A percentile compares a stretch with the other conserved stretches of the same genome.
phyloP scores from a whole-genome alignment of 2,329 filamentous ascomycete genomes.

The Alternaria sp. region DNA sequence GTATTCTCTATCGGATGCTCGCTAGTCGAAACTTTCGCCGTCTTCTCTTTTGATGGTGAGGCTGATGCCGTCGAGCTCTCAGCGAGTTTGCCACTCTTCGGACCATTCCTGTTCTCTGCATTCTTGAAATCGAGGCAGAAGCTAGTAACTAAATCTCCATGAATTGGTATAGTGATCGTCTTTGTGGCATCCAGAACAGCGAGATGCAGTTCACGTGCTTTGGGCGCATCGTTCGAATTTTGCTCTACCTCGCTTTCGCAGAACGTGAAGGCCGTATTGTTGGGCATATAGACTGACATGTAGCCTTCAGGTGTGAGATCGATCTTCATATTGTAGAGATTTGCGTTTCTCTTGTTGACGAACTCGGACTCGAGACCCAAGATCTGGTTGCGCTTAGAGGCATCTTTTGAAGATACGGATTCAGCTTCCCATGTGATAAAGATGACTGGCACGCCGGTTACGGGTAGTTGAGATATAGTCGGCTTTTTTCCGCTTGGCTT shows the following conservation, averaged over 20 bases:
- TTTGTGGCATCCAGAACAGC: neutral
- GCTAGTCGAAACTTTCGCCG: rapidly evolving
- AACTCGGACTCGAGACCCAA: rapidly evolving
- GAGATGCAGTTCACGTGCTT: neutral
- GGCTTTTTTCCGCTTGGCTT: neutral
- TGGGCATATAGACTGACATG: constrained; percentile 11
- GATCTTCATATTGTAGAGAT: constrained; percentile 13
- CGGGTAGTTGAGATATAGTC: neutral
- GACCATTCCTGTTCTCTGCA: neutral
- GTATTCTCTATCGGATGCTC: neutral
- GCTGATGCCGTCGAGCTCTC: too few species aligned
- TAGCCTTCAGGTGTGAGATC: constrained; percentile 11
- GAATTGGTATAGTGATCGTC: constrained; percentile 1
- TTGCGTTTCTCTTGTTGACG: neutral
- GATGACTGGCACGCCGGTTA: neutral
- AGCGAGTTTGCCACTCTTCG: neutral
- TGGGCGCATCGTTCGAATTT: neutral
- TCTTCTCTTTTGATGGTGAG: neutral
- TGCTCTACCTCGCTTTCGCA: constrained; percentile 1
- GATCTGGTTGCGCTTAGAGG: neutral
- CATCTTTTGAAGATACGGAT: neutral
- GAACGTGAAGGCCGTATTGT: constrained; percentile 1
- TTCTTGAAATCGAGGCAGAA: constrained; percentile 3
- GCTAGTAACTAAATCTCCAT: neutral
- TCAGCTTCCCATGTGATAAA: neutral